Base-by-base conservation (phyloP, 2,329 filamentous ascomycete genomes). In the Eutypella sp. region DNA sequence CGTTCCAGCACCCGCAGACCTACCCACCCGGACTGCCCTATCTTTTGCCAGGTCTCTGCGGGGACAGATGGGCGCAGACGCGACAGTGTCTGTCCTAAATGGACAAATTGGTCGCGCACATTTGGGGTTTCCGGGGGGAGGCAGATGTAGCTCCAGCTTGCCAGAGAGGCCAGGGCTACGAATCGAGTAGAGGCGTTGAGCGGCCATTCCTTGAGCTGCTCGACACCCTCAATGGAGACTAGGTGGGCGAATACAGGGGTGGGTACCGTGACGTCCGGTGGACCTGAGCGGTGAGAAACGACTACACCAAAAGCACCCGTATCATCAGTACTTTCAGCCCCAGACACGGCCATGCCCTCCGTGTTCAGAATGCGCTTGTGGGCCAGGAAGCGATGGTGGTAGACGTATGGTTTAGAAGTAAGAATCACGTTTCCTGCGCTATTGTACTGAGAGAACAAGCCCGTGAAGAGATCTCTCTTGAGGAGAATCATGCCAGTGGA, bases 291-390 rank as follows among this genome's bases (percentile, higher is more conserved):
- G 33, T 58, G 48, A 2, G 57, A 56, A 1, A 73, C 47, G 1
- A 72, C 61, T 16, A 73, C 57, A 7, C 48, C 53, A 29, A 66
- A 71, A 2, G 62, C 45, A 11, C 55, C 65, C 0, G 52, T 48
- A 8, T 68, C 64, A 11, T 55, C 65, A 0, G 52, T 48, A 8
- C 68, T 64, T 7, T 68, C 59, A 9, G 57, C 52, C 4, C 62
- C 67, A 0, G 64, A 64, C 0, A 62, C 45, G 0, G 68, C 61
- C 57, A 71, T 69, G 0, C 70, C 69, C 0, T 47, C 42, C 0
- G 57, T 61, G 42, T 71, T 69, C 47, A 73, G 62, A 10, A 67
- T 57, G 1, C 69, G 62, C 0, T 70, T 64, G 42, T 75, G 71
- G 1, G 71, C n/a, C n/a, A n/a, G n/a, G n/a, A n/a, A n/a, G n/a